Percentiles rank a stretch among this genome's conserved stretches.
These are phyloP conservation scores for Abrus pulchellus DNA, from an alignment of 306 rosid genomes.

Conservation along the genomic window DNA sequence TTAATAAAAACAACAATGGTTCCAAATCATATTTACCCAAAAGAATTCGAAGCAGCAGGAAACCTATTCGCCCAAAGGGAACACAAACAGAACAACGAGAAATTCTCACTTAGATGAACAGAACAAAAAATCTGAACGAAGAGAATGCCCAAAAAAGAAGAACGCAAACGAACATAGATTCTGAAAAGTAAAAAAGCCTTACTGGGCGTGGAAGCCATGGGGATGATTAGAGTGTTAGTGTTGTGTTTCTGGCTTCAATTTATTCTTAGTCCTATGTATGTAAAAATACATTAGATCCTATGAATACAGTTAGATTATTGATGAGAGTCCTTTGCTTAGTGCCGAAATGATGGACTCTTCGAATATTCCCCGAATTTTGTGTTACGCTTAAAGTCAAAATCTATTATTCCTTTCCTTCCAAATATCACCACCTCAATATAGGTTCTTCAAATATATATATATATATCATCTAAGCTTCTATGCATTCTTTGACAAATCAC, in stretches of 20 bases:
- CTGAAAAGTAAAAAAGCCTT: background rate
- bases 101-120: background rate
- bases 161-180: background rate
- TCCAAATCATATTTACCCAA: background rate
- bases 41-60: background rate
- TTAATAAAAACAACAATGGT: background rate
- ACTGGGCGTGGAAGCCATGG: conserved; percentile 39
- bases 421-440: background rate
- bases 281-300: background rate
- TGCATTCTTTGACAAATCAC: no score
- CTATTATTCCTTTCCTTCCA: background rate
- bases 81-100: background rate
- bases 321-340: background rate
- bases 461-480: no score
- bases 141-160: background rate
- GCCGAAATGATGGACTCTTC: background rate
- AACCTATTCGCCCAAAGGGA: background rate
- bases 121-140: background rate
- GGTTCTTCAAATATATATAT: no score
- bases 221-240: background rate
- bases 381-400: background rate
- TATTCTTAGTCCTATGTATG: background rate
- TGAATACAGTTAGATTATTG: background rate
- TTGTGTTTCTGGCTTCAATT: background rate
- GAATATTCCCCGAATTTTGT: conserved; percentile 10